Percentiles rank a stretch among this genome's conserved stretches.
These are phyloP conservation scores for Pyronema domesticum DNA, from an alignment of 495 filamentous ascomycete genomes.

Conservation along the genomic window DNA sequence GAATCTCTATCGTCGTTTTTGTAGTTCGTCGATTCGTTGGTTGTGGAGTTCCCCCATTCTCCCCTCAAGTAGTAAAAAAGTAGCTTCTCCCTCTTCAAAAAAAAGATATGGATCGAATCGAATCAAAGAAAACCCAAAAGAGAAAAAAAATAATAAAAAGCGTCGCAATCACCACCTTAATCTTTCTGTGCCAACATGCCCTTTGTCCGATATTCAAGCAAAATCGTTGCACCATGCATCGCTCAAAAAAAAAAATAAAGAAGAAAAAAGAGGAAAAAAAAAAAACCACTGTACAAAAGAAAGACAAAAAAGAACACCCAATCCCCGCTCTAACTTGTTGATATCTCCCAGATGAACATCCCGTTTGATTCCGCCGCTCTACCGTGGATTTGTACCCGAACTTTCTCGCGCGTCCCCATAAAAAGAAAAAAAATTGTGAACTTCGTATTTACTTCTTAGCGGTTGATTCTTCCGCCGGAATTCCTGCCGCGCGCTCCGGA, in stretches of 20 bases:
- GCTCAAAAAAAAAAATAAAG: background rate
- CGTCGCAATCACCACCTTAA: background rate
- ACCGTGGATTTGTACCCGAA: background rate
- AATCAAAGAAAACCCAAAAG: background rate
- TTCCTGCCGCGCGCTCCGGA: slow-evolving; percentile 6
- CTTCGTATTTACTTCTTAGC: background rate
- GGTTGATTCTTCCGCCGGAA: slow-evolving; percentile 1
- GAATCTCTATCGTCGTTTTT: background rate
- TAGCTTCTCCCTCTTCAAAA: background rate
- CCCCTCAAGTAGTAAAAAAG: background rate
- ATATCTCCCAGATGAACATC: background rate
- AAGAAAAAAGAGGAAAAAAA: background rate
- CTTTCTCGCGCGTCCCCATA: background rate
- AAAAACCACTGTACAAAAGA: slow-evolving; percentile 1
- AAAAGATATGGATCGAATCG: background rate
- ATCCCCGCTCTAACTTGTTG: background rate
- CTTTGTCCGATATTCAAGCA: background rate
- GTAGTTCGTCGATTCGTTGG: background rate
- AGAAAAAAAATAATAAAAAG: background rate
- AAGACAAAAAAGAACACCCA: background rate
- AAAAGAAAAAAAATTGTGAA: background rate
- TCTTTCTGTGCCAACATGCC: background rate
- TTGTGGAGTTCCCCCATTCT: background rate
- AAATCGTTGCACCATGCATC: background rate
- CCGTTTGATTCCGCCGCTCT: background rate